These are phyloP conservation scores for Nepenthes alata DNA, from an alignment of 179 eudicot genomes.

Conservation along the genomic window DNA sequence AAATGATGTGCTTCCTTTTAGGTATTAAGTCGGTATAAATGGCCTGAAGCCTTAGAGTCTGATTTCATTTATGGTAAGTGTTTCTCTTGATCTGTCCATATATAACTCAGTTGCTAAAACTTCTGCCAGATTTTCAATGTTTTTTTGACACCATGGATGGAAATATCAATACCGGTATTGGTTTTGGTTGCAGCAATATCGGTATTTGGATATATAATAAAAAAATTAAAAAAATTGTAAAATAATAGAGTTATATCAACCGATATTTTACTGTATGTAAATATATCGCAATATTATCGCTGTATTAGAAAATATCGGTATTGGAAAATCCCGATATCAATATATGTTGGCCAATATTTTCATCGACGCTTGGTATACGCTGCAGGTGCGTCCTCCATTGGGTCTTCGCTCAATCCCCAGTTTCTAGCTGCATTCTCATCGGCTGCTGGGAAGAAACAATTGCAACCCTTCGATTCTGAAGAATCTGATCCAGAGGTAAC, in stretches of 20 bases:
- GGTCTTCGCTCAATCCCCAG: constrained; percentile 57
- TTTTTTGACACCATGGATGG: not conserved
- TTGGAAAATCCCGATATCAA: no score
- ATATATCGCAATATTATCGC: no score
- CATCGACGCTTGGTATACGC: constrained; percentile 6
- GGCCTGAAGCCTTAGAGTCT: constrained; percentile 83
- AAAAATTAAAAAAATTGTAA: no score
- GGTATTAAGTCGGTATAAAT: constrained; percentile 65
- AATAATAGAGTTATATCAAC: no score
- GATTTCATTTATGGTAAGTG: constrained; percentile 71
- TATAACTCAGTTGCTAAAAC: not conserved
- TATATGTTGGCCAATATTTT: not conserved
- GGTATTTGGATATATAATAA: no score
- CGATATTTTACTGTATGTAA: no score
- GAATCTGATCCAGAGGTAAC: constrained; percentile 93
- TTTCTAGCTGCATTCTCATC: constrained; percentile 88
- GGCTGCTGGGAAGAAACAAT: constrained; percentile 70
- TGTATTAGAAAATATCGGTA: no score
- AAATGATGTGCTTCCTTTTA: constrained; percentile 9
- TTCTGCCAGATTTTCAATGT: no score
- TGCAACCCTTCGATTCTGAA: constrained; percentile 49
- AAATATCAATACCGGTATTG: no score
- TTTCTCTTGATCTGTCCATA: constrained; percentile 1
- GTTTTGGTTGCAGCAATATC: no score
- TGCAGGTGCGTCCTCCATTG: constrained; percentile 82